Evolutionary conservation across 2,329 filamentous ascomycete species (phyloP), one percentile per base, ranked within the genome.

Genomic region (Botryotinia calthae): DNA sequence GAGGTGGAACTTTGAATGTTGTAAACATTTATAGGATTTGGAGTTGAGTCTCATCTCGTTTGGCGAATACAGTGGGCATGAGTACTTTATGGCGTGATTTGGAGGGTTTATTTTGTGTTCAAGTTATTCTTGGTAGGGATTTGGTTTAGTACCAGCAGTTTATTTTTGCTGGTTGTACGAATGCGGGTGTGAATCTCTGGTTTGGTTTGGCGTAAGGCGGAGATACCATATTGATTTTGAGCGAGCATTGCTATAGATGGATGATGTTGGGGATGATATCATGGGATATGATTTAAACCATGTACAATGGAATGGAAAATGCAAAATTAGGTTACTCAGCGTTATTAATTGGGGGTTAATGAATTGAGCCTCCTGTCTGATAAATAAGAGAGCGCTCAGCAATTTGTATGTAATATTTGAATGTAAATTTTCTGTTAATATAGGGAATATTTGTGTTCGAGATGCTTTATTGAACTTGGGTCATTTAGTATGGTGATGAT

Each of bases 151-250:
- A 20, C 31, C 7, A 40, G 46, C 34, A 48, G 16, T 66, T n/a
- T 42, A 22, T 67, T 28, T 12, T n/a, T 40, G 59, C 34, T 37
- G 37, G 6, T 14, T 48, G 12, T 48, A 65, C 10, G 18, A 34
- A 28, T 51, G 42, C 9, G 46, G 42, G 18, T 14, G 46, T n/a
- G 34, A 48, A 42, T 40, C 18, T 40, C 31, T 67, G 16, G 37
- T 42, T 63, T 63, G 25, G 14, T 63, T 28, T 54, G 64, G 64
- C 64, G 64, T 4, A 67, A 40, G 64, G 64, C 48, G 34, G 64
- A 54, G 46, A 67, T 67, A 67, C 46, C 64, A 67, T 40, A 28
- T n/a, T 54, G 64, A 28, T 40, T n/a, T 51, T 20, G 16, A 40
- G 48, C 25, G 25, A 63, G 25, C 25, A 63, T 67, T 54, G n/a